Conservation (phyloP, 305 asterid genomes). For the Fraxinus sp. region DNA sequence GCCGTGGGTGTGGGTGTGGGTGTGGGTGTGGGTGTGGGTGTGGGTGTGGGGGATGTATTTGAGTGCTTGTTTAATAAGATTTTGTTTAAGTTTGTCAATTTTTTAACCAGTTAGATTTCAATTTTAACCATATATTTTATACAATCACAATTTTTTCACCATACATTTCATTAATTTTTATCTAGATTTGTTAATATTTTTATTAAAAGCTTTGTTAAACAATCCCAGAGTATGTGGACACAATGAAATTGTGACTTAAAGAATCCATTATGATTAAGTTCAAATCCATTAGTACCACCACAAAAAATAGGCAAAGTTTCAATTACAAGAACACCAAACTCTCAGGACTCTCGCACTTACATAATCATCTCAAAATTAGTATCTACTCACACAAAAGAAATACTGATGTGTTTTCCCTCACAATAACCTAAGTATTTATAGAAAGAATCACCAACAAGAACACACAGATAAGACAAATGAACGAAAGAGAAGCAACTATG, state of each 20-base stretch:
- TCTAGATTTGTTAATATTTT: too few species aligned
- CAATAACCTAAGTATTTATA: too few species aligned
- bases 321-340: not conserved
- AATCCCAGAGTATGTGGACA: not conserved
- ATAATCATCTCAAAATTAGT: not conserved
- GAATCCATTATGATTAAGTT: too few species aligned
- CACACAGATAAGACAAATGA: not conserved
- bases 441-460: not conserved
- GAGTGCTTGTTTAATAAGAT: not conserved
- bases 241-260: not conserved
- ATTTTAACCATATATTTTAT: not conserved
- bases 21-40: too few species aligned
- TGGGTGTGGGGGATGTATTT: not conserved
- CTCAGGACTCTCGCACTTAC: not conserved
- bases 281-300: not conserved
- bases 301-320: too few species aligned
- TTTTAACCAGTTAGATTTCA: not conserved
- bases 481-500: too few species aligned
- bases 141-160: too few species aligned
- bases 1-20: too few species aligned
- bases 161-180: too few species aligned
- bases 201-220: not conserved
- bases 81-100: too few species aligned
- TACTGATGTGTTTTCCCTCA: not conserved
- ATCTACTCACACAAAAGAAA: not conserved